phyloP scores from a whole-genome alignment of 1,284 basidiomycete genomes.

The Tranzscheliella williamsii region DNA sequence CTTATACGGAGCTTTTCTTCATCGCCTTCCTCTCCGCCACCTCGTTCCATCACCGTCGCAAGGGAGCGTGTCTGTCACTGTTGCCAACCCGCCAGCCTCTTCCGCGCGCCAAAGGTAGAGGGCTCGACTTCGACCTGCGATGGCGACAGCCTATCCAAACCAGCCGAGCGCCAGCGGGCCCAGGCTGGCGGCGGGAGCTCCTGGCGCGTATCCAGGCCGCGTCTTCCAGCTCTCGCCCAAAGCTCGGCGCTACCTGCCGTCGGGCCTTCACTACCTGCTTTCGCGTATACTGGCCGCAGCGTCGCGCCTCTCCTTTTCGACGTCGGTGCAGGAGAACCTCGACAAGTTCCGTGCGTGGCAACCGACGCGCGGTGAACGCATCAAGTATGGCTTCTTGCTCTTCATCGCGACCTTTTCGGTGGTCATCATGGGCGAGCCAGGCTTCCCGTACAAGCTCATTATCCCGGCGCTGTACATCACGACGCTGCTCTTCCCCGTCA shows the following conservation, averaged over 20 bases:
- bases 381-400: conserved; percentile 55
- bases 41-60: background rate
- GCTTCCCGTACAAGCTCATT: conserved; percentile 74
- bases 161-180: conserved; percentile 5
- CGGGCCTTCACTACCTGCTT: conserved; percentile 42
- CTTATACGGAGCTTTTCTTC: too few relatives aligned
- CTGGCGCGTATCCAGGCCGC: background rate
- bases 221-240: conserved; percentile 32
- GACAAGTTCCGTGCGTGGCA: conserved; percentile 44
- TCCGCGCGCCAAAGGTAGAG: too few relatives aligned
- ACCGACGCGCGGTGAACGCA: conserved; percentile 36
- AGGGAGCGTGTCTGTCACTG: too few relatives aligned
- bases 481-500: conserved; percentile 79
- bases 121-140: background rate
- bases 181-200: conserved; percentile 21
- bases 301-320: conserved; percentile 49
- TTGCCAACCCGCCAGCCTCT: too few relatives aligned
- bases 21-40: background rate
- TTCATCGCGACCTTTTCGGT: conserved; percentile 72
- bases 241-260: conserved; percentile 29
- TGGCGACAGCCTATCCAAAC: conserved; percentile 1
- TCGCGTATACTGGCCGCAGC: conserved; percentile 49
- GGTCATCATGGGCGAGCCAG: conserved; percentile 73
- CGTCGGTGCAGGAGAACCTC: conserved; percentile 48
- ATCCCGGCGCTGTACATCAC: conserved; percentile 76